Evolutionary conservation across 768 basidiomycete species (phyloP).

Genomic region (Gyrodon lividus): DNA sequence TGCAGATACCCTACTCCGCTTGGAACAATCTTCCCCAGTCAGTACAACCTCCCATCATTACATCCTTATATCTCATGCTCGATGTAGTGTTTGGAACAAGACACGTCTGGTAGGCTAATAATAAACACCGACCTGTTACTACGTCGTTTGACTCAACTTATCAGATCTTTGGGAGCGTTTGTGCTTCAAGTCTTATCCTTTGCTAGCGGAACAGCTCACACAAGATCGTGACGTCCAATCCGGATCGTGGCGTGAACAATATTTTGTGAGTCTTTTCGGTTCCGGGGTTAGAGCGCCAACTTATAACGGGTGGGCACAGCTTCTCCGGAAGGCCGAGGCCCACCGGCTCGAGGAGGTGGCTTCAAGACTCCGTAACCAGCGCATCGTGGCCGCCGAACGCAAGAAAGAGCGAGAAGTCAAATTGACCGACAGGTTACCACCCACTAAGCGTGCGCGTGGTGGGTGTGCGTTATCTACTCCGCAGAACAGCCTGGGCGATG

Average conservation of each 20-base stretch:
- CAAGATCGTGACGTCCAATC: constrained; percentile 43
- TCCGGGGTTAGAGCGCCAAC: background rate
- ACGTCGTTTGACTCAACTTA: constrained; percentile 6
- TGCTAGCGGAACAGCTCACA: constrained; percentile 48
- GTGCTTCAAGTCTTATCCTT: constrained; percentile 60
- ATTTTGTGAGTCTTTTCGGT: constrained; percentile 50
- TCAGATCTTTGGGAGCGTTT: constrained; percentile 67
- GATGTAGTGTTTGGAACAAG: constrained; percentile 49
- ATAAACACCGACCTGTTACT: background rate
- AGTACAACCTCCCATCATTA: constrained; percentile 26
- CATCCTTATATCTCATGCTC: constrained; percentile 14
- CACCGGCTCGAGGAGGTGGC: constrained; percentile 63
- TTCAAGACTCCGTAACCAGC: constrained; percentile 60
- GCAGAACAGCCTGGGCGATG: background rate
- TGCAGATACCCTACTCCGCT: constrained; percentile 62
- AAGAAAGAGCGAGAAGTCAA: constrained; percentile 79
- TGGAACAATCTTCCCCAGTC: constrained; percentile 74
- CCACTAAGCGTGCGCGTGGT: constrained; percentile 58
- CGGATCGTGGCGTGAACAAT: constrained; percentile 67
- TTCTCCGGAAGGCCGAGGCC: constrained; percentile 57
- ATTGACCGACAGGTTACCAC: constrained; percentile 66
- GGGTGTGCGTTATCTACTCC: constrained; percentile 40
- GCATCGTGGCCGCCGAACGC: constrained; percentile 68
- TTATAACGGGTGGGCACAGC: constrained; percentile 36
- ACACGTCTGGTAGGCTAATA: constrained; percentile 50